Conservation (phyloP, 202 grass and related monocot species). For the Brachypodium distachyon region DNA sequence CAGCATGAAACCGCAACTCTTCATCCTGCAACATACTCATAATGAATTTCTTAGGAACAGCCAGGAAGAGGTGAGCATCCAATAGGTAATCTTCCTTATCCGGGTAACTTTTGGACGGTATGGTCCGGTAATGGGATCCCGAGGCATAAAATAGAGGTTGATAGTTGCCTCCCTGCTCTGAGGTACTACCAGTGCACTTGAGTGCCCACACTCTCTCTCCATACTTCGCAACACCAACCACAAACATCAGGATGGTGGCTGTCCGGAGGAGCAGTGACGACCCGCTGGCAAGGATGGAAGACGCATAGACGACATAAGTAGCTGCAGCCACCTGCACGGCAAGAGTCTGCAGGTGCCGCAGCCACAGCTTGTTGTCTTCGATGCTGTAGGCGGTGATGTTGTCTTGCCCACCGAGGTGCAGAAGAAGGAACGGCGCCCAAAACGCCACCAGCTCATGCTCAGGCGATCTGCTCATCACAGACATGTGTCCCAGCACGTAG, state of each 20-base stretch:
- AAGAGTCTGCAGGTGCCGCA: too few relatives aligned
- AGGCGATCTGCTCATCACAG: background rate
- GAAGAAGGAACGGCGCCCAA: too few relatives aligned
- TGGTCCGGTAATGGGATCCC: background rate
- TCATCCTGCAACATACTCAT: background rate
- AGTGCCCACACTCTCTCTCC: slow-evolving; percentile 32
- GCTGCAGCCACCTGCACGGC: too few relatives aligned
- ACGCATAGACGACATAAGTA: background rate
- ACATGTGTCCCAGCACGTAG: slow-evolving; percentile 31
- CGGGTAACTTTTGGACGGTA: background rate
- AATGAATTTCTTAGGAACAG: background rate
- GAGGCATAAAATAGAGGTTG: too few relatives aligned
- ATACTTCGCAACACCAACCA: slow-evolving; percentile 23
- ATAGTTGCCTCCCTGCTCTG: background rate
- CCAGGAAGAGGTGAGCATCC: background rate
- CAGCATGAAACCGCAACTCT: background rate
- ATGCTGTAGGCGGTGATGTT: slow-evolving; percentile 36
- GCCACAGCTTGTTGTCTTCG: too few relatives aligned
- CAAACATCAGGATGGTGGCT: slow-evolving; percentile 16
- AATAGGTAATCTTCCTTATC: background rate
- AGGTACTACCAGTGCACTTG: background rate
- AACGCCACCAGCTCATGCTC: slow-evolving; percentile 1
- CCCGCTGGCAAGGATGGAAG: background rate
- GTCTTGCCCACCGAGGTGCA: slow-evolving; percentile 45
- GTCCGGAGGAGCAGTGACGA: background rate